phyloP scores from a whole-genome alignment of 1,284 basidiomycete genomes.

The Leccinum pachyderme region DNA sequence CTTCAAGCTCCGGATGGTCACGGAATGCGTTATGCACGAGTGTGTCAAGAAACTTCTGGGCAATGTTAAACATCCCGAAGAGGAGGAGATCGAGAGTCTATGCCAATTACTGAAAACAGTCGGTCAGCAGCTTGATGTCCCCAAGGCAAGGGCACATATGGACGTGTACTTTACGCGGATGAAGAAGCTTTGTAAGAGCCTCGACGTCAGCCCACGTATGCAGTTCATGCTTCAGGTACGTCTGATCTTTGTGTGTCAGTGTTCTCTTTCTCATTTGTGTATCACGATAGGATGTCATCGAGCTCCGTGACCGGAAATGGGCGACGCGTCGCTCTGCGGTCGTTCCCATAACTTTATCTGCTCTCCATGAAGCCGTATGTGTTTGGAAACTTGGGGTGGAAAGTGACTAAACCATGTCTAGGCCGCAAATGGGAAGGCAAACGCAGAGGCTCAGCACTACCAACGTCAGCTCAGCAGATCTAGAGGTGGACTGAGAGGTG shows the following conservation, averaged over 20 bases:
- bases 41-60: constrained; percentile 93
- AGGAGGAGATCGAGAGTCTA: constrained; percentile 95
- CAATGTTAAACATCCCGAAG: constrained; percentile 92
- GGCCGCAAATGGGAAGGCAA: constrained; percentile 70
- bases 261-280: constrained; percentile 11
- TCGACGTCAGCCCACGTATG: constrained; percentile 81
- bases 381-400: constrained; percentile 6
- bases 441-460: constrained; percentile 59
- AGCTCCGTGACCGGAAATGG: constrained; percentile 86
- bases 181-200: constrained; percentile 74
- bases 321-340: constrained; percentile 66
- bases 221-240: constrained; percentile 92
- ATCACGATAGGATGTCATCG: constrained; percentile 73
- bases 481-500: too few species aligned
- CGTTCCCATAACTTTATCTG: constrained; percentile 85
- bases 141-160: constrained; percentile 81
- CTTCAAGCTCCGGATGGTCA: constrained; percentile 95
- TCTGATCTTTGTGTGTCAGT: background rate
- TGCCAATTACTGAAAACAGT: constrained; percentile 92
- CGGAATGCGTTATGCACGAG: constrained; percentile 93
- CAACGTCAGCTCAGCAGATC: constrained; percentile 56
- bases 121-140: constrained; percentile 76
- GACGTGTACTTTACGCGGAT: constrained; percentile 93
- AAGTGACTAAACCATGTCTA: constrained; percentile 32
- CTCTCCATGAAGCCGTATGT: constrained; percentile 83